phyloP scores from a whole-genome alignment of 345 rosid species.

The Abelmoschus esculentus region DNA sequence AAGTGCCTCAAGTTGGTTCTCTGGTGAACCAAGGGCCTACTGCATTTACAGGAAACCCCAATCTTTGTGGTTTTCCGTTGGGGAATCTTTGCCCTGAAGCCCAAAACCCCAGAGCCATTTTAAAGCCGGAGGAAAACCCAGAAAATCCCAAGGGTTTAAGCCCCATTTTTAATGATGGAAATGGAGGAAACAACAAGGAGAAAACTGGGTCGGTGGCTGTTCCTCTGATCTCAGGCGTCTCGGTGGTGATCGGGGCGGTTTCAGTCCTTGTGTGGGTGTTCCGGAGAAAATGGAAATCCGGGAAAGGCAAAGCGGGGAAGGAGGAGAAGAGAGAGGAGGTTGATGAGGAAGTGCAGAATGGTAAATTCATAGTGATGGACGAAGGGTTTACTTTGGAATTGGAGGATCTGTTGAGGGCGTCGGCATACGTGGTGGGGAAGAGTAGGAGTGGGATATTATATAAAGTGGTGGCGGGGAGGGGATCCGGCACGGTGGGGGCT shows the following conservation, averaged over 20 bases:
- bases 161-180: constrained; percentile 11
- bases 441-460: constrained; percentile 83
- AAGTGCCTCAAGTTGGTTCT: constrained; percentile 77
- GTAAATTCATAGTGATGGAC: constrained; percentile 62
- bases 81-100: constrained; percentile 53
- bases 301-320: constrained; percentile 29
- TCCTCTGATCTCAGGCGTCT: constrained; percentile 56
- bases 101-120: constrained; percentile 27
- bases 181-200: constrained; percentile 14
- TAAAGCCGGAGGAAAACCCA: constrained; percentile 49
- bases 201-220: constrained; percentile 41
- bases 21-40: constrained; percentile 93
- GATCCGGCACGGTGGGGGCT: constrained; percentile 34
- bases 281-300: constrained; percentile 32
- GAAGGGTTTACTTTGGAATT: constrained; percentile 76
- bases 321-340: constrained; percentile 15
- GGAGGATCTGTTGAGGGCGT: constrained; percentile 87
- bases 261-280: constrained; percentile 53
- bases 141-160: constrained; percentile 27
- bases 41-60: constrained; percentile 72
- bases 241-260: constrained; percentile 51
- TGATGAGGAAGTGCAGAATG: constrained; percentile 45
- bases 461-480: constrained; percentile 65
- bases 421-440: constrained; percentile 90
- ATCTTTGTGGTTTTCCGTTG: constrained; percentile 86